Base-by-base conservation (phyloP, 129 eudicot species). In the Kitagawia praeruptora region DNA sequence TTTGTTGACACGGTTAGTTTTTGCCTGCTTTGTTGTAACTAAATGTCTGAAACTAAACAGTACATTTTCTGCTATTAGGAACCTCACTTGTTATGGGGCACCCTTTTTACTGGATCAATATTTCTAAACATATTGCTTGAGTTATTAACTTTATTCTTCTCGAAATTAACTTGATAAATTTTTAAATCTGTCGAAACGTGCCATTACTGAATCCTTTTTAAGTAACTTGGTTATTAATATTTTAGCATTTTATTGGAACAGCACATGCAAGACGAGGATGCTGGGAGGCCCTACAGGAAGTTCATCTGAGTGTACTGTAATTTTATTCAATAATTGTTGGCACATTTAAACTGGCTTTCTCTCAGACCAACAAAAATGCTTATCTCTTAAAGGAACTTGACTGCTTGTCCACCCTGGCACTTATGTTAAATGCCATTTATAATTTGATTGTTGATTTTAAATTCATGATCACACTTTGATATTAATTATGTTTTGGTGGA, bases 211-310 rank as follows among this genome's bases (percentile, higher is more conserved):
- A 66, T 66, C 18, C 19, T 66, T 64, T 31, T 1, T 4, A 28
- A 13, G 16, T 2, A 31, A 27, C 40, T 12, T 66, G 72, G 21
- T 66, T 64, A 31, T 31, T 74, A 41, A 48, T 66, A 47, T 66
- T 13, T 2, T 85, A 46, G 54, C 12, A 31, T 11, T 63, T 81
- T 76, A 56, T 79, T 77, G 82, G 85, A 80, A 76, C 97, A 93
- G 98, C 98, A 93, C 84, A 93, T 93, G 98, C 98, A 93, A 84
- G 98, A 93, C 83, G 98, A 93, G 89, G 98, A 93, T 87, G 92
- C 92, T 44, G 96, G 93, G 82, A 88, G 93, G 85, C 98, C 98
- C 58, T 87, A 91, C 85, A 86, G 98, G 88, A 93, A 93, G 90
- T 93, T 90, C 84, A 76, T 83, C 48, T 81, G 70, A 83, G 67